A percentile compares a stretch with the other conserved stretches of the same genome.
Conservation (phyloP, 2,329 filamentous ascomycete species). For the Nothophoma quercina region DNA sequence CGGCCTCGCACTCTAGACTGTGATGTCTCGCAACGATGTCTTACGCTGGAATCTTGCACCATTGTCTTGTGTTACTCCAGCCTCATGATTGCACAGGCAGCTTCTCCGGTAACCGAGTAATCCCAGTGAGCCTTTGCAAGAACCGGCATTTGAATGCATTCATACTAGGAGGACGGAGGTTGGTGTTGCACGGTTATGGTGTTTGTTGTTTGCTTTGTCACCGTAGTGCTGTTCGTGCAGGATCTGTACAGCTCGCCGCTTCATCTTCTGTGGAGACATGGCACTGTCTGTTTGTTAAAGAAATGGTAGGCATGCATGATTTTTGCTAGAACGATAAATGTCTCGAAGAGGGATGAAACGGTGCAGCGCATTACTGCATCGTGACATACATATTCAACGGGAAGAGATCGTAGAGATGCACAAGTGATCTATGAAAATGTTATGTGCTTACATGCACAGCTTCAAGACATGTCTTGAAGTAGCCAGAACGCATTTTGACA, state of each 20-base stretch:
- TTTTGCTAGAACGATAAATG: not conserved
- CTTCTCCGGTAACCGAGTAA: slow-evolving; percentile 6
- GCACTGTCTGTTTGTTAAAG: slow-evolving; percentile 1
- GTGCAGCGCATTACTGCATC: not conserved
- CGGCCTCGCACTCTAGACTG: not conserved
- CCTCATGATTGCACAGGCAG: slow-evolving; percentile 9
- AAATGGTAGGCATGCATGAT: not conserved
- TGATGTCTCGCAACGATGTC: slow-evolving; percentile 1
- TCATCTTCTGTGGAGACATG: not conserved
- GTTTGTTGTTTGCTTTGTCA: no score
- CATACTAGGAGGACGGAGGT: not conserved
- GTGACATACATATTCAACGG: not conserved
- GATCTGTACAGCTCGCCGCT: not conserved
- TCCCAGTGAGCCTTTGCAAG: not conserved
- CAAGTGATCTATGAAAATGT: not conserved
- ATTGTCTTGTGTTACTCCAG: slow-evolving; percentile 13
- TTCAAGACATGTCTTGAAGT: slow-evolving; percentile 6
- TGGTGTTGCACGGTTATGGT: slow-evolving; percentile 4
- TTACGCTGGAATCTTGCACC: not conserved
- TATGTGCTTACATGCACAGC: not conserved
- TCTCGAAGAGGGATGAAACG: not conserved
- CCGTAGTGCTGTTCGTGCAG: no score
- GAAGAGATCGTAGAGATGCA: no score
- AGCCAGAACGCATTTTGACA: not conserved
- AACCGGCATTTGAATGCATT: no score